Percentiles rank a stretch among this genome's conserved stretches.
phyloP scores from a whole-genome alignment of 2,329 filamentous ascomycete genomes.

The Cercospora citrullina region DNA sequence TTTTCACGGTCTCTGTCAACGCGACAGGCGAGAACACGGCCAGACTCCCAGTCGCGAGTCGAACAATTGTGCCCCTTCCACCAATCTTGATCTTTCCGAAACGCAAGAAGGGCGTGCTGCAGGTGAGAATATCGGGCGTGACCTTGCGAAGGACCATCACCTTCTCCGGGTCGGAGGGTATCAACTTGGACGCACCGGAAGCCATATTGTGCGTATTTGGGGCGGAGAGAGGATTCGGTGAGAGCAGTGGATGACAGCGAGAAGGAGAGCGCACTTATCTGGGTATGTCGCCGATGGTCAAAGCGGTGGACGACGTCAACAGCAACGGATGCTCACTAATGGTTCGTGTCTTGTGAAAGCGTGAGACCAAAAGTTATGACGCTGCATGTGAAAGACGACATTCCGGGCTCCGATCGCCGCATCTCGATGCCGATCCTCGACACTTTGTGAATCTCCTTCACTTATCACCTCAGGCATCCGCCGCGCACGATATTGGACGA shows the following conservation, averaged over 20 bases:
- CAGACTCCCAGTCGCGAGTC: constrained; percentile 72
- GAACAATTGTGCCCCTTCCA: constrained; percentile 82
- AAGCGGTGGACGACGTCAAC: constrained; percentile 5
- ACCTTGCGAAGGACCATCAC: constrained; percentile 90
- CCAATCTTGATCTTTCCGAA: constrained; percentile 80
- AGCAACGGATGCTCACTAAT: constrained; percentile 1
- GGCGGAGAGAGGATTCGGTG: not conserved
- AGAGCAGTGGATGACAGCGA: not conserved
- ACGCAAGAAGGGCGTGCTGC: constrained; percentile 81
- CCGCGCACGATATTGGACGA: not conserved
- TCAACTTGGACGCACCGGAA: constrained; percentile 38
- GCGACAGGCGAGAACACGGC: constrained; percentile 91
- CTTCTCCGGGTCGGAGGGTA: constrained; percentile 67
- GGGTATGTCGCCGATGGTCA: not conserved
- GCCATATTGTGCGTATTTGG: constrained; percentile 29
- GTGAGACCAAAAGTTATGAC: not conserved
- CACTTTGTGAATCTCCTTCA: not conserved
- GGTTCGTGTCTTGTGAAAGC: not conserved
- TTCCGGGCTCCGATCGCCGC: constrained; percentile 7
- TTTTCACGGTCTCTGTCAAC: constrained; percentile 72
- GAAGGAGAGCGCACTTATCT: constrained; percentile 1
- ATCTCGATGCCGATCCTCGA: not conserved
- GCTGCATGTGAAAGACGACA: constrained; percentile 9
- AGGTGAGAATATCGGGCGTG: constrained; percentile 73
- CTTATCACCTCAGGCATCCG: not conserved